Conservation (phyloP, 2,329 filamentous ascomycete species). For the Trichophaea hybrida region DNA sequence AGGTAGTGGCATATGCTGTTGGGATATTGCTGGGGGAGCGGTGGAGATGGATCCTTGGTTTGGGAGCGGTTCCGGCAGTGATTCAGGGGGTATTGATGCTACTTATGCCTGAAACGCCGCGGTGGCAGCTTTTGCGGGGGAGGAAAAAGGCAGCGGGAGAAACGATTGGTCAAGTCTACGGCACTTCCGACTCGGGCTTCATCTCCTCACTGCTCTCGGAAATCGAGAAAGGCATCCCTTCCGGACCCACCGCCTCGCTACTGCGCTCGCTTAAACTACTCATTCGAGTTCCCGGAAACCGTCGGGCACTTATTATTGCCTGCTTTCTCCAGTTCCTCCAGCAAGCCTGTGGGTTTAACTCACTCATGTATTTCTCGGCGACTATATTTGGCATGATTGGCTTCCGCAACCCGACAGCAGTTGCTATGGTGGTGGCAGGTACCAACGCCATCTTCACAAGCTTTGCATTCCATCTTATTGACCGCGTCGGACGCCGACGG, state of each 20-base stretch:
- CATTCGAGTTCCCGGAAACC: conserved; percentile 12
- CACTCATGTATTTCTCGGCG: conserved; percentile 81
- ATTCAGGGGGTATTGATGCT: conserved; percentile 55
- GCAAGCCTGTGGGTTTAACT: conserved; percentile 82
- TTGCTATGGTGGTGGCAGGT: conserved; percentile 62
- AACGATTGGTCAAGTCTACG: conserved; percentile 53
- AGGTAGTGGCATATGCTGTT: conserved; percentile 74
- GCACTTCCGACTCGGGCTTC: conserved; percentile 31
- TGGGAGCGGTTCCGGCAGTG: conserved; percentile 63
- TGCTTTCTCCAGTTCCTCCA: conserved; percentile 77
- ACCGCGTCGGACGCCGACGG: conserved; percentile 60
- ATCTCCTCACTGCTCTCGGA: neutral
- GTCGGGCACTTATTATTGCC: conserved; percentile 55
- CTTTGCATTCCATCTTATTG: conserved; percentile 61
- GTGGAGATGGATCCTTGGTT: conserved; percentile 85
- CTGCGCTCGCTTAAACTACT: conserved; percentile 11
- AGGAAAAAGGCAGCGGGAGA: conserved; percentile 45
- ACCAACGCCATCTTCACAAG: conserved; percentile 73
- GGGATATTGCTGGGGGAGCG: conserved; percentile 52
- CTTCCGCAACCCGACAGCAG: conserved; percentile 64
- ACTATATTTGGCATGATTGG: conserved; percentile 66
- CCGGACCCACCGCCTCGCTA: neutral
- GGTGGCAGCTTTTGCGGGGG: conserved; percentile 66
- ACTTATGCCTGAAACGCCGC: conserved; percentile 72
- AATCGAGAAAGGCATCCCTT: neutral